Evolutionary conservation across 2,329 filamentous ascomycete genomes (phyloP).

Genomic region (Alternaria triticimaculans): DNA sequence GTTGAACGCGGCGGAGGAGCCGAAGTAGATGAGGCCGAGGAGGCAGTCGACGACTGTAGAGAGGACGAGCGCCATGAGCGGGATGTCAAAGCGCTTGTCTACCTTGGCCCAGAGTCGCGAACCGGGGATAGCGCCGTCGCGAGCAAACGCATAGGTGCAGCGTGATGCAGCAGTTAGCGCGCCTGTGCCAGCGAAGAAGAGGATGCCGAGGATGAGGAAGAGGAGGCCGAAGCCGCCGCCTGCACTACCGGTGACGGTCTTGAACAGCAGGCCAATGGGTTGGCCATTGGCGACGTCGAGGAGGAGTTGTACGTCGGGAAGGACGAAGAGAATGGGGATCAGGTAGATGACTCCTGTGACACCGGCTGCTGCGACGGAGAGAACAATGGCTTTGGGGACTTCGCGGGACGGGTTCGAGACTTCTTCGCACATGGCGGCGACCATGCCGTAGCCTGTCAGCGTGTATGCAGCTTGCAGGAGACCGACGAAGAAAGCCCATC

Average conservation of each 20-base stretch:
- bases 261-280: slow-evolving; percentile 78
- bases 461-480: slow-evolving; percentile 70
- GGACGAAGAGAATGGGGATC: slow-evolving; percentile 76
- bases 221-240: slow-evolving; percentile 77
- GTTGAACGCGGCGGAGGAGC: slow-evolving; percentile 77
- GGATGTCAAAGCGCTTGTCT: slow-evolving; percentile 70
- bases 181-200: slow-evolving; percentile 77
- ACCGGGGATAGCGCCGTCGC: slow-evolving; percentile 76
- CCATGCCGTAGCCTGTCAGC: slow-evolving; percentile 72
- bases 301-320: slow-evolving; percentile 70
- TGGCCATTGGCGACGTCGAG: slow-evolving; percentile 73
- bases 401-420: slow-evolving; percentile 72
- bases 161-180: slow-evolving; percentile 76
- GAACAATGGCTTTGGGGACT: slow-evolving; percentile 73
- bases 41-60: slow-evolving; percentile 73
- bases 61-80: slow-evolving; percentile 71
- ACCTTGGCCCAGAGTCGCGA: slow-evolving; percentile 71
- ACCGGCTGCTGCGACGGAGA: slow-evolving; percentile 71
- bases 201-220: slow-evolving; percentile 77
- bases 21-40: slow-evolving; percentile 80
- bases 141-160: slow-evolving; percentile 77
- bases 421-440: slow-evolving; percentile 75
- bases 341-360: slow-evolving; percentile 72
- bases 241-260: slow-evolving; percentile 74
- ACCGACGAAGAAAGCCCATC: slow-evolving; percentile 77